Evolutionary conservation across 306 rosid genomes (phyloP).

Genomic region (Malus asiatica): DNA sequence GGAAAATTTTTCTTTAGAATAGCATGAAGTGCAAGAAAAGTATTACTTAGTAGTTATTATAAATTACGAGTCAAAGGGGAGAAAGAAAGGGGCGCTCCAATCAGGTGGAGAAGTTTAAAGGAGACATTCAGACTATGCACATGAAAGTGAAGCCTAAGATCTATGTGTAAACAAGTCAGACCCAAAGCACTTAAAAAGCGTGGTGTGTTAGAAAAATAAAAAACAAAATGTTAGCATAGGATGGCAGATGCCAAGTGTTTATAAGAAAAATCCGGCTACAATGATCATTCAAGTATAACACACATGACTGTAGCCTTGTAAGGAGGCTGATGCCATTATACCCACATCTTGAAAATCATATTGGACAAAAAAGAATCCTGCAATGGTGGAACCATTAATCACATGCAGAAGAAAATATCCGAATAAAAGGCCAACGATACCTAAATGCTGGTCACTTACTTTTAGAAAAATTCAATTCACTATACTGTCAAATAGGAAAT

Average conservation of each 20-base stretch:
- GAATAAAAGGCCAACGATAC: neutral
- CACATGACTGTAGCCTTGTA: neutral
- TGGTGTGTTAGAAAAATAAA: neutral
- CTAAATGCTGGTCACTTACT: neutral
- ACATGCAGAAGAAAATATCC: neutral
- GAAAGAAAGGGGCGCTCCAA: too few relatives aligned
- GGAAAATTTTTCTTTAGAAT: neutral
- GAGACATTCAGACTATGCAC: neutral
- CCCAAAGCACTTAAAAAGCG: neutral
- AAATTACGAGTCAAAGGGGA: too few relatives aligned
- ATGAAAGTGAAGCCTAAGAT: neutral
- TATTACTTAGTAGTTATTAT: neutral
- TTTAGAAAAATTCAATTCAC: neutral
- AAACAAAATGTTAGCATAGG: neutral
- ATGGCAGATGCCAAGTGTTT: neutral
- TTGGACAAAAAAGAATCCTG: neutral
- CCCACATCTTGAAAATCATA: neutral
- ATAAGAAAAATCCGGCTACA: neutral
- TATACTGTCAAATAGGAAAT: neutral
- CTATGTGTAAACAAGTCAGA: neutral
- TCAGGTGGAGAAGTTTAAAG: too few relatives aligned
- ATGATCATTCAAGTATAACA: neutral
- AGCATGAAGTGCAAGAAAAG: neutral
- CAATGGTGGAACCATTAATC: neutral
- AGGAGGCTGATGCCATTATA: neutral